Evolutionary conservation across 768 basidiomycete species (phyloP).

Genomic region (Auricularia sp.): DNA sequence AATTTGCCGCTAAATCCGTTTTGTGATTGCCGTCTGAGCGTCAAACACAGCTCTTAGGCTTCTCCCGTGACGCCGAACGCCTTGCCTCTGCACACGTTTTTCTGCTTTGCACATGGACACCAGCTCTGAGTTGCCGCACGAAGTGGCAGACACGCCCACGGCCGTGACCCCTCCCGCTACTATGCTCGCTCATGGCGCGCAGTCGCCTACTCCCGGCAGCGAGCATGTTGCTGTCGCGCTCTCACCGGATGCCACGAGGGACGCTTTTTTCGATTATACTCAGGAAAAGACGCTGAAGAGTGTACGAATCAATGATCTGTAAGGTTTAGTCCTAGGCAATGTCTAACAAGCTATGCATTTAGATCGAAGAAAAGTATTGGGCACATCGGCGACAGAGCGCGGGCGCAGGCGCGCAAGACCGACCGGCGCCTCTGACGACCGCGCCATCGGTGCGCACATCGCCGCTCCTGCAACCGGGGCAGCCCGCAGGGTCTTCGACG

Average conservation of each 20-base stretch:
- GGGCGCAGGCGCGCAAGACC: constrained; percentile 10
- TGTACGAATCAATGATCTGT: constrained; percentile 3
- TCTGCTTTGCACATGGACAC: background rate
- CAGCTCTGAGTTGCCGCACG: background rate
- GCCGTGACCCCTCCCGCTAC: background rate
- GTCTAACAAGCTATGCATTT: constrained; percentile 2
- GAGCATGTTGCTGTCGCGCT: background rate
- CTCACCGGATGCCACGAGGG: constrained; percentile 20
- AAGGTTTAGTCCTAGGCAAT: constrained; percentile 3
- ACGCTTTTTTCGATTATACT: constrained; percentile 70
- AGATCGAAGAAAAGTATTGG: constrained; percentile 71
- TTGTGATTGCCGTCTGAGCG: too few species aligned
- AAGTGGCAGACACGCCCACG: background rate
- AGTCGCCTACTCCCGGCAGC: too few species aligned
- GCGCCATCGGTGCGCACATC: constrained; percentile 25
- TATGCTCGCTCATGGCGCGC: too few species aligned
- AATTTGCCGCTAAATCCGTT: too few species aligned
- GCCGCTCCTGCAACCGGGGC: constrained; percentile 18
- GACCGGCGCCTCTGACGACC: background rate
- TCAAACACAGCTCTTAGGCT: too few species aligned
- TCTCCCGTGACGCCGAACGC: background rate
- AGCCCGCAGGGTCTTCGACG: constrained; percentile 11
- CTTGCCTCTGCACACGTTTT: background rate
- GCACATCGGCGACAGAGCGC: constrained; percentile 59
- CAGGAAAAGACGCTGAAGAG: constrained; percentile 64